A percentile compares a stretch with the other conserved stretches of the same genome.
phyloP scores from a whole-genome alignment of 164 flowering plant genomes.

The Magnolia kwangsiensis region DNA sequence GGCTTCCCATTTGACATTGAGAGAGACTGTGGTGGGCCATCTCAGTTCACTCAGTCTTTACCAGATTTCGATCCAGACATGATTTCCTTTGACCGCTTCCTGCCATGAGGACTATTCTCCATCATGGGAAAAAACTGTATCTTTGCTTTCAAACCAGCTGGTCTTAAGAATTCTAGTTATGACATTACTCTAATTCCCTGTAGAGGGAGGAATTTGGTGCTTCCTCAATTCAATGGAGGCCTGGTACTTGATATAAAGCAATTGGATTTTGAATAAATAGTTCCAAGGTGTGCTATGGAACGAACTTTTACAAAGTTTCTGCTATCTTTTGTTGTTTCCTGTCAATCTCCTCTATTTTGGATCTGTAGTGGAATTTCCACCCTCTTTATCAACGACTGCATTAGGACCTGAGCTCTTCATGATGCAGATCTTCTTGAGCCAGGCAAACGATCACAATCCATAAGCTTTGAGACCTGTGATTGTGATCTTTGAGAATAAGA shows the following conservation, averaged over 20 bases:
- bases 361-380: too few species aligned
- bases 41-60: slow-evolving; percentile 2
- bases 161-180: background rate
- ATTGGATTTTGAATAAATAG: background rate
- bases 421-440: too few species aligned
- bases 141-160: background rate
- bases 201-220: background rate
- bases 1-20: slow-evolving; percentile 2
- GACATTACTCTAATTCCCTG: background rate
- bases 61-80: background rate
- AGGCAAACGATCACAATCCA: too few species aligned
- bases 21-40: slow-evolving; percentile 5
- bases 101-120: background rate
- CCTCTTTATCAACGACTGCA: too few species aligned
- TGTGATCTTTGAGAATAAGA: too few species aligned
- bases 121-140: background rate
- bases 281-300: background rate
- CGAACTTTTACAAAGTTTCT: background rate
- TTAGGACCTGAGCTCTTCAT: too few species aligned
- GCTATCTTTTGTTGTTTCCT: too few species aligned
- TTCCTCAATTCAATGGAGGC: background rate
- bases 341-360: too few species aligned
- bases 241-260: background rate
- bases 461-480: too few species aligned
- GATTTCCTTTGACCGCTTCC: background rate